Conservation (phyloP, 192 early-diverging fungal species). For the Coemansia sp. region DNA sequence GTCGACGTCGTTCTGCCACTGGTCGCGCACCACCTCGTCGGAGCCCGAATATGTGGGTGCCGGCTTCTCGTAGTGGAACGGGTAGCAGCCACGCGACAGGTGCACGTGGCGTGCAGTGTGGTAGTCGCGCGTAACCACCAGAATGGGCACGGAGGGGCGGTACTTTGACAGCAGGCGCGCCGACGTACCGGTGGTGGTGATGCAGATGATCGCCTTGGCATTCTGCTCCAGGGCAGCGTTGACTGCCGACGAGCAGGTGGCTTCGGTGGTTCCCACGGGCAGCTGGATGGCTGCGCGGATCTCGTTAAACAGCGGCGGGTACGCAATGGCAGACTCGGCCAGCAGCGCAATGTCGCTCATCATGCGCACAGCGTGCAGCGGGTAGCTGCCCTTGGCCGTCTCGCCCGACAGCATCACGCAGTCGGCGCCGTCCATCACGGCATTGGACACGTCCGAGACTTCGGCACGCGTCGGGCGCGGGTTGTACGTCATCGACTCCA, state of each 20-base stretch:
- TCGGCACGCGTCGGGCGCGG: constrained; percentile 99
- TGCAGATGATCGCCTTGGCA: constrained; percentile 85
- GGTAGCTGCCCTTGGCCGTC: constrained; percentile 94
- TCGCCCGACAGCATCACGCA: constrained; percentile 99
- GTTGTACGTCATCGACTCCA: constrained; percentile 94
- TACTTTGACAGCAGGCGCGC: constrained; percentile 93
- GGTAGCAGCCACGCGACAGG: constrained; percentile 77
- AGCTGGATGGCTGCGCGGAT: constrained; percentile 71
- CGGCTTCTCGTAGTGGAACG: constrained; percentile 66
- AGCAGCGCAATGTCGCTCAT: constrained; percentile 92
- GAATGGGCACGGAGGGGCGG: constrained; percentile 85
- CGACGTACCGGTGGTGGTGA: constrained; percentile 85
- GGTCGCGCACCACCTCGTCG: constrained; percentile 50
- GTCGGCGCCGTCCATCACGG: constrained; percentile 95
- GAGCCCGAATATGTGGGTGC: constrained; percentile 36
- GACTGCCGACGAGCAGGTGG: constrained; percentile 88
- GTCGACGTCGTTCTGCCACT: constrained; percentile 85
- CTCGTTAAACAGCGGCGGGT: constrained; percentile 90
- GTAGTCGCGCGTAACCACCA: constrained; percentile 84
- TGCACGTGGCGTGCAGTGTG: constrained; percentile 73
- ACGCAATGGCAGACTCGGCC: constrained; percentile 92
- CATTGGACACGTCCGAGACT: constrained; percentile 97
- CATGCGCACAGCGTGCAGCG: constrained; percentile 86
- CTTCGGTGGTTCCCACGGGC: constrained; percentile 85
- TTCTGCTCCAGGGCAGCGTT: constrained; percentile 77